Base-by-base conservation (phyloP, 495 filamentous ascomycete species). In the Penicillium desertorum region DNA sequence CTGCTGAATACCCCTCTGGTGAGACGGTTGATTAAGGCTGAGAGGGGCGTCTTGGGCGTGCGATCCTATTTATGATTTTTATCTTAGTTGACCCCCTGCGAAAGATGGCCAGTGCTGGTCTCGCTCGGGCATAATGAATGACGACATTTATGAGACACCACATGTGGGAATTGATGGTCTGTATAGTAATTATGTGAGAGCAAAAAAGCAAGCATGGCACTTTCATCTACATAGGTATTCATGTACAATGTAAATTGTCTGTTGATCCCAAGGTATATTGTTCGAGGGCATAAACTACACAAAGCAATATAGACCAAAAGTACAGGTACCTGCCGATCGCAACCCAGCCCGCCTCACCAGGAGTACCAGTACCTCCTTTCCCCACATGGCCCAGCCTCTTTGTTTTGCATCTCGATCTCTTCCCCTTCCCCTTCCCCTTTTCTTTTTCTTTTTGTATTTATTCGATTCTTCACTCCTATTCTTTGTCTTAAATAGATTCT, bases 1-100 rank as follows among this genome's bases (percentile, higher is more conserved):
- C 51, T 59, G 43, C 54, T 69, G 59, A 62, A 69, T 69, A 68
- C 67, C 64, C 67, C 61, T 67, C 56, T 58, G 44, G 61, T 56
- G 57, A 61, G 54, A 62, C 43, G 49, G 61, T 59, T 42, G 56
- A 56, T 63, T 34, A 49, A 16, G 52, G 43, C 16, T 32, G 36
- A 55, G 23, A 42, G 48, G 48, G 4, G 62, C 54, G 62, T 68
- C 45, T 49, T 42, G 60, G 62, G 45, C 34, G 51, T 51, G 22
- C 22, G 7, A 57, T 54, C 32, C n/a, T 54, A 14, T 29, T 30
- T 17, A 47, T 32, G 22, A n/a, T 14, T 34, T 48, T 45, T 45
- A 45, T 44, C 4, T 22, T 45, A 45, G 41, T 54, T 41, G 30
- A 34, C 3, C 30, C n/a, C 4, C 16, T 51, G 2, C 8, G 16